Conservation (phyloP, 1,284 basidiomycete genomes). For the Phlebopus sp. region DNA sequence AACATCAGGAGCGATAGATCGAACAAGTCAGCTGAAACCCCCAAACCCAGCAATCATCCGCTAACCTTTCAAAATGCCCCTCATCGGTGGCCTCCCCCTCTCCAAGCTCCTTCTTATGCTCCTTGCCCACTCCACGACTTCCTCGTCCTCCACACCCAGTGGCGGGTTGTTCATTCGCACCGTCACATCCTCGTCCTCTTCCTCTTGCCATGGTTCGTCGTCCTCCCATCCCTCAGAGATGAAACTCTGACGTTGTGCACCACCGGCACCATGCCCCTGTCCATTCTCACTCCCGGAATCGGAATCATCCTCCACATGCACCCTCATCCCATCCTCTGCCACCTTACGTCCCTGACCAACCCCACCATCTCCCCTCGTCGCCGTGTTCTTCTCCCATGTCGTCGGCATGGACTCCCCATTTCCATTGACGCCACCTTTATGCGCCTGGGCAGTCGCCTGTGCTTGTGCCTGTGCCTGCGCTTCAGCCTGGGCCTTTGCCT, state of each 20-base stretch:
- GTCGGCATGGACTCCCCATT: slow-evolving; percentile 52
- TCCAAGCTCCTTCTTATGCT: slow-evolving; percentile 68
- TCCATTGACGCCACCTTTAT: slow-evolving; percentile 32
- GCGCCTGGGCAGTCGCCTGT: slow-evolving; percentile 40
- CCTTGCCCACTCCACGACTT: slow-evolving; percentile 69
- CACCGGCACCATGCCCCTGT: slow-evolving; percentile 21
- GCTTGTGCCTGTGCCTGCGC: slow-evolving; percentile 41
- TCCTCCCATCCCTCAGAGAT: slow-evolving; percentile 68
- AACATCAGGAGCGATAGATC: slow-evolving; percentile 1
- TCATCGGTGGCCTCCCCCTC: slow-evolving; percentile 62
- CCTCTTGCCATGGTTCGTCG: slow-evolving; percentile 60
- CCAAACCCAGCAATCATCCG: slow-evolving; percentile 14
- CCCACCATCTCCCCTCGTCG: slow-evolving; percentile 47
- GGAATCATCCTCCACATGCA: slow-evolving; percentile 71
- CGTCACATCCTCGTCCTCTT: slow-evolving; percentile 74
- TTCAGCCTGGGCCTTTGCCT: slow-evolving; percentile 57
- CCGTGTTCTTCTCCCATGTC: slow-evolving; percentile 81
- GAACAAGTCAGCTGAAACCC: slow-evolving; percentile 8
- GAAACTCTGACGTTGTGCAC: slow-evolving; percentile 34
- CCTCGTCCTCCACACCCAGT: slow-evolving; percentile 52
- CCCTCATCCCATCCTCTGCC: slow-evolving; percentile 66
- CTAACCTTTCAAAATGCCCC: slow-evolving; percentile 89
- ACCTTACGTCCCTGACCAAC: slow-evolving; percentile 47
- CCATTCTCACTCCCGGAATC: slow-evolving; percentile 55
- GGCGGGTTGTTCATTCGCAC: slow-evolving; percentile 44